Base-by-base conservation (phyloP, 108 stramenopile species). In the Nitzschia sp. region DNA sequence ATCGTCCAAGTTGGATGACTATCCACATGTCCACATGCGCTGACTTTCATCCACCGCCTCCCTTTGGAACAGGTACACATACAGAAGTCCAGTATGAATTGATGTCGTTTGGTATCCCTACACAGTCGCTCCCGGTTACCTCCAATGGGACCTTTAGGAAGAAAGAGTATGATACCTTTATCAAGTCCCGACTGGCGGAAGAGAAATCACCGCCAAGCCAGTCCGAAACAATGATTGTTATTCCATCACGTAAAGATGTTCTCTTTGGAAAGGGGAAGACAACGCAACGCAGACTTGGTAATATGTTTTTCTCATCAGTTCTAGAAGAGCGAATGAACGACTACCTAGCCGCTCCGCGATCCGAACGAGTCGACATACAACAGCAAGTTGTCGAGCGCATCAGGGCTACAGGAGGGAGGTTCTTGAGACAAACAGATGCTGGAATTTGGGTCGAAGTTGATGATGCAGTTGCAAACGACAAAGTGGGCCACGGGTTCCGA, bases 61-160 rank as follows among this genome's bases (percentile, higher is more conserved):
- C 24, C 2, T 54, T 12, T 17, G n/a, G 1, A 22, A 1, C 19
- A 57, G 67, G 55, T 22, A 26, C 22, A 56, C 25, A 41, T 12
- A 26, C 55, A 8, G 71, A 72, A 50, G 60, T 72, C 24, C 10
- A 46, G 14, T 63, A 63, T 41, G 25, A 63, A 21, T 40, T 74
- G 17, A 59, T 74, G 57, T 38, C 65, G 12, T 74, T 39, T 60
- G 73, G 73, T 10, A 74, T 74, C 12, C 73, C 73, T 15, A 44
- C 55, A 3, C 51, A 66, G 9, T 7, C 42, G 19, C 26, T 74
- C 15, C 73, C 73, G 0, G 19, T 59, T n/a, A 52, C 65, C n/a
- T 19, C 6, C 22, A 60, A n/a, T 21, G 73, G 63, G 34, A 65
- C 25, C 14, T 57, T 72, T 20, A 72, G 59, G 43, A 61, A 25